Percentiles rank a stretch among this genome's conserved stretches.
These are phyloP conservation scores for Magnusiomyces sp. DNA, from an alignment of 1,139 yeast species.

Conservation along the genomic window DNA sequence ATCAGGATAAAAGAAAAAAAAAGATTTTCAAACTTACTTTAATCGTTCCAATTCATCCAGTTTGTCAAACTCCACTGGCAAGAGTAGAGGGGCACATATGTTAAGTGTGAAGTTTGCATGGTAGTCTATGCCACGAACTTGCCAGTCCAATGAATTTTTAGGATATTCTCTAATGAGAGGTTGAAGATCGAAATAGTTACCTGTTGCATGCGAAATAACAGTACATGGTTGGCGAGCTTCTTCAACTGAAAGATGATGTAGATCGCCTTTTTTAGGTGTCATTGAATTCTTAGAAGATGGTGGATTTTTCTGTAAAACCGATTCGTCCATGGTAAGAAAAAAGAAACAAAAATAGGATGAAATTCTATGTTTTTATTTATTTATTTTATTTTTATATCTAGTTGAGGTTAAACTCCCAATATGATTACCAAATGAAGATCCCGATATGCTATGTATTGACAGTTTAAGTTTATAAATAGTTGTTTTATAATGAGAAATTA, in stretches of 20 bases:
- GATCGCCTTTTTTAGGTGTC: neutral
- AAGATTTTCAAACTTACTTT: no score
- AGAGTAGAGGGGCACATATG: constrained; percentile 51
- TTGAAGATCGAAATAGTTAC: constrained; percentile 28
- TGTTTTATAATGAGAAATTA: no score
- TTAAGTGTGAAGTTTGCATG: constrained; percentile 73
- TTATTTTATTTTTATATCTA: no score
- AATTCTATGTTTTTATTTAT: no score
- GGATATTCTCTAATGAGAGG: constrained; percentile 18
- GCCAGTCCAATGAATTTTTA: constrained; percentile 38
- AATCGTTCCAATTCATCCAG: constrained; percentile 17
- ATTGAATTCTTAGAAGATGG: neutral
- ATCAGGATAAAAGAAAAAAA: no score
- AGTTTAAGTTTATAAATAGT: no score
- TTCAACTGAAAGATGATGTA: neutral
- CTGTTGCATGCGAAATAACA: constrained; percentile 25
- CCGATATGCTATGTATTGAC: no score
- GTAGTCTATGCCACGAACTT: constrained; percentile 61
- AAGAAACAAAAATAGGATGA: no score
- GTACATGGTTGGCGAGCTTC: constrained; percentile 17
- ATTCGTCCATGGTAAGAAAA: neutral
- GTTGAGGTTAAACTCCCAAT: no score
- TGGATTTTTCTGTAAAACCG: neutral
- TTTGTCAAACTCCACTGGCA: constrained; percentile 24
- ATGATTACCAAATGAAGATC: no score